phyloP scores from a whole-genome alignment of 208 protist species.

The Crithidia thermophila region DNA sequence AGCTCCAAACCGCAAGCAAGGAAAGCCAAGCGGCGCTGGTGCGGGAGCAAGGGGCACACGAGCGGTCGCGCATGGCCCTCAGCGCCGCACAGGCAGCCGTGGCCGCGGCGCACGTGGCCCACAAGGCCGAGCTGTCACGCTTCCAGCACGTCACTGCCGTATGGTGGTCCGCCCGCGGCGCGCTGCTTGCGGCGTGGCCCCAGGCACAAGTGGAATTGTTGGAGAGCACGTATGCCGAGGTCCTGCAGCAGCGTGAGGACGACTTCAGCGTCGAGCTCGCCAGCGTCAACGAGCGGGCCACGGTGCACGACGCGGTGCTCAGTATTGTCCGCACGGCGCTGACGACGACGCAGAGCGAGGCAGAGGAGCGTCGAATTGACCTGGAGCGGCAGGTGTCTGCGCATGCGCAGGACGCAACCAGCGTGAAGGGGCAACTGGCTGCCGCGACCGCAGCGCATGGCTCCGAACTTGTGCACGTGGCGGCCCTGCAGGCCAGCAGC shows the following conservation, averaged over 20 bases:
- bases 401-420: not conserved
- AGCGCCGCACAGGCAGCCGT: not conserved
- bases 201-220: not conserved
- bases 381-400: not conserved
- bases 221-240: not conserved
- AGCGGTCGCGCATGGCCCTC: not conserved
- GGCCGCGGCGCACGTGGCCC: not conserved
- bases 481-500: not conserved
- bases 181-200: not conserved
- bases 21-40: not conserved
- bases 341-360: not conserved
- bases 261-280: not conserved
- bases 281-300: not conserved
- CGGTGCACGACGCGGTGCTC: not conserved
- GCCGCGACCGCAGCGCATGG: not conserved
- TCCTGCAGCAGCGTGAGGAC: not conserved
- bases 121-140: not conserved
- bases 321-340: not conserved
- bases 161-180: constrained; percentile 1
- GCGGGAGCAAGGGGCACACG: not conserved
- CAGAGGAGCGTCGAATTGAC: not conserved
- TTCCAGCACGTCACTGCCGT: not conserved
- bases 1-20: not conserved
- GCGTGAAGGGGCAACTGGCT: not conserved
- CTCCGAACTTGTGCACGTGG: not conserved